These are phyloP conservation scores for Scopulariopsis brevicaulis DNA, from an alignment of 2,329 filamentous ascomycete genomes.

Conservation along the genomic window DNA sequence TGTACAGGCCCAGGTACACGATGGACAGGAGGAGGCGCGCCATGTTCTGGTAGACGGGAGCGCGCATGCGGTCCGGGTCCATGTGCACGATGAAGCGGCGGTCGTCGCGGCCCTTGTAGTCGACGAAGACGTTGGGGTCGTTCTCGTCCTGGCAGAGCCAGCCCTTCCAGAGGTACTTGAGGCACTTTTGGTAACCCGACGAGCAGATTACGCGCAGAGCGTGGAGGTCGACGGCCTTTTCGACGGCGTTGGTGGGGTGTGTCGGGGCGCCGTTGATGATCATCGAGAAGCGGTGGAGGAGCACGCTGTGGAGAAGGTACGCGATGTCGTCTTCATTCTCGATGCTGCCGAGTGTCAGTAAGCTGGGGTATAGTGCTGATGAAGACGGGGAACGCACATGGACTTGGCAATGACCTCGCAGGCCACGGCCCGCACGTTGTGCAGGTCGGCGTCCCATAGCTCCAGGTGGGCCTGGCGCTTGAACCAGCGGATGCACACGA, in stretches of 20 bases:
- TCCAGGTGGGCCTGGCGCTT: slow-evolving; percentile 66
- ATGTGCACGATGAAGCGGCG: slow-evolving; percentile 70
- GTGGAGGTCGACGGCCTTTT: slow-evolving; percentile 88
- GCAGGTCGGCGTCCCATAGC: slow-evolving; percentile 85
- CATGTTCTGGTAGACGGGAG: slow-evolving; percentile 84
- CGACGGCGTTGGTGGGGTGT: slow-evolving; percentile 74
- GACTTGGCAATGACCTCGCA: slow-evolving; percentile 89
- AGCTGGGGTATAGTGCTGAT: background rate
- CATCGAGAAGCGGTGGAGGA: slow-evolving; percentile 84
- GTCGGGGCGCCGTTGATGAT: slow-evolving; percentile 61
- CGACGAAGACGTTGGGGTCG: slow-evolving; percentile 79
- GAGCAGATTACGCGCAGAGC: slow-evolving; percentile 81
- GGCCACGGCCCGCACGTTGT: slow-evolving; percentile 65
- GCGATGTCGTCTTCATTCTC: slow-evolving; percentile 70
- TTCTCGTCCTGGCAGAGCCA: slow-evolving; percentile 96
- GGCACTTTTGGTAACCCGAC: slow-evolving; percentile 92
- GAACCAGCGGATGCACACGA: slow-evolving; percentile 66
- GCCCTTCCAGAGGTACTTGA: slow-evolving; percentile 83
- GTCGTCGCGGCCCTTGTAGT: slow-evolving; percentile 75
- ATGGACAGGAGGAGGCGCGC: slow-evolving; percentile 79
- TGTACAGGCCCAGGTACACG: slow-evolving; percentile 76
- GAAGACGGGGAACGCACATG: slow-evolving; percentile 25
- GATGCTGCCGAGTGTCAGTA: slow-evolving; percentile 41
- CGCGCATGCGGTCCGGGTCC: slow-evolving; percentile 88
- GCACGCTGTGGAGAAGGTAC: slow-evolving; percentile 68